Conservation (phyloP, 139 green algal species). For the Haematococcus sp. region DNA sequence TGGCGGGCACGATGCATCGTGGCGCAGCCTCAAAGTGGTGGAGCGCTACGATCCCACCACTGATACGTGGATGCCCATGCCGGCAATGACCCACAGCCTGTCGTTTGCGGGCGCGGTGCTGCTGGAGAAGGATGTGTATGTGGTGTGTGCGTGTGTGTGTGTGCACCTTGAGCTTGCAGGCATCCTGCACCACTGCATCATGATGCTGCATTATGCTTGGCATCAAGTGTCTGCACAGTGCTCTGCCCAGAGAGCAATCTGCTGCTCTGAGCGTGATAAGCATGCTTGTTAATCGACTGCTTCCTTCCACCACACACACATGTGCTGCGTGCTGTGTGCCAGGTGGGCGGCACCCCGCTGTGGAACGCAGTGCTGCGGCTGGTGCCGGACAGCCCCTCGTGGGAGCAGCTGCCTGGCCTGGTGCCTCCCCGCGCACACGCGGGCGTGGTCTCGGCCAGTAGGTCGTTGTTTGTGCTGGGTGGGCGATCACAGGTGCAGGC, state of each 20-base stretch:
- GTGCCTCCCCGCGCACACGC: slow-evolving; percentile 23
- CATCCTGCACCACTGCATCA: too few species aligned
- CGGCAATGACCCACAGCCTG: slow-evolving; percentile 37
- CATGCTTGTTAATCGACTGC: too few species aligned
- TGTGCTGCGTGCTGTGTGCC: neutral
- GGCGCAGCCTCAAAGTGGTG: slow-evolving; percentile 39
- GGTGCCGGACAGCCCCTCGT: slow-evolving; percentile 18
- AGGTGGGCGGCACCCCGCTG: slow-evolving; percentile 35
- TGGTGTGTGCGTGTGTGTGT: slow-evolving; percentile 5
- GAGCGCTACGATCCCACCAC: slow-evolving; percentile 53
- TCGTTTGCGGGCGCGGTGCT: slow-evolving; percentile 38
- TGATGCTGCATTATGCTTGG: too few species aligned
- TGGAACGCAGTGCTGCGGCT: slow-evolving; percentile 27
- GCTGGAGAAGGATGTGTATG: neutral
- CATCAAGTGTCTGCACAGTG: too few species aligned
- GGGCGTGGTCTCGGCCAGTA: slow-evolving; percentile 23
- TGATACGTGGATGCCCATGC: slow-evolving; percentile 50
- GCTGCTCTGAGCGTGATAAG: too few species aligned
- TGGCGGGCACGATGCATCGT: slow-evolving; percentile 41
- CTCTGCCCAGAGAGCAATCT: too few species aligned
- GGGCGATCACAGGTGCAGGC: slow-evolving; percentile 13
- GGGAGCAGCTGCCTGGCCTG: slow-evolving; percentile 17
- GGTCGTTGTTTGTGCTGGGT: slow-evolving; percentile 36
- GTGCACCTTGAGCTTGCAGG: too few species aligned
- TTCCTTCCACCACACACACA: too few species aligned